Conservation (phyloP, 1,284 basidiomycete species). For the Cryptococcus hybrid region DNA sequence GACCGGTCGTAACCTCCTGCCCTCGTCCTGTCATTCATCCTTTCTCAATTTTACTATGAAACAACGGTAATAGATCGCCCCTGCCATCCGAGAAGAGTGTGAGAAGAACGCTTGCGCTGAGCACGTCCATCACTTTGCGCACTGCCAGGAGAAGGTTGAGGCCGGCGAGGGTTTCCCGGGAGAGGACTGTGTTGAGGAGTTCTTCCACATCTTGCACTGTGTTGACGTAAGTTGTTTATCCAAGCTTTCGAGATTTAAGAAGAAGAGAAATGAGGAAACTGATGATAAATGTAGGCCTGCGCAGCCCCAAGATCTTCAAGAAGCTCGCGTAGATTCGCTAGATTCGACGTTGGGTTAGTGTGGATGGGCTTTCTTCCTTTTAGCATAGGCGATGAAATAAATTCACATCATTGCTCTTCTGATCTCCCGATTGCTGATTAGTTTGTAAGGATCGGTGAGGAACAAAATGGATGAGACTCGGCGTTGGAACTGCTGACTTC, state of each 20-base stretch:
- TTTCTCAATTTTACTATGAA: not conserved
- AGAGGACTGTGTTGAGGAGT: constrained; percentile 89
- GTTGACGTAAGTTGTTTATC: constrained; percentile 65
- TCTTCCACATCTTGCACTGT: constrained; percentile 70
- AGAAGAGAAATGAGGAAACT: not conserved
- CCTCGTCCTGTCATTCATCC: no score
- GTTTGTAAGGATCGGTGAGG: no score
- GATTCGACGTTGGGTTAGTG: not conserved
- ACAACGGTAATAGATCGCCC: constrained; percentile 56
- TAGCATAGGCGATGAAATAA: no score
- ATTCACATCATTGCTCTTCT: no score
- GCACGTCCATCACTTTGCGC: constrained; percentile 78
- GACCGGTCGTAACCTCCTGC: no score
- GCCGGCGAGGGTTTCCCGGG: constrained; percentile 72
- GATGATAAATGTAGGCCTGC: constrained; percentile 58
- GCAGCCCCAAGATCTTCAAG: constrained; percentile 74
- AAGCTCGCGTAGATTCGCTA: constrained; percentile 50
- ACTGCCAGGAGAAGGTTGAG: constrained; percentile 77
- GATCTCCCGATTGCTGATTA: no score
- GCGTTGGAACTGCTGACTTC: constrained; percentile 58
- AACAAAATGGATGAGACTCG: not conserved
- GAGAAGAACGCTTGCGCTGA: constrained; percentile 67
- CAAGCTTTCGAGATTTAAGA: not conserved
- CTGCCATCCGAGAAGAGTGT: constrained; percentile 71
- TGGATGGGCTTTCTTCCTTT: not conserved